Percentiles rank a stretch among this genome's conserved stretches.
Evolutionary conservation across 495 filamentous ascomycete species (phyloP).

Genomic region (Annulohypoxylon bovei): DNA sequence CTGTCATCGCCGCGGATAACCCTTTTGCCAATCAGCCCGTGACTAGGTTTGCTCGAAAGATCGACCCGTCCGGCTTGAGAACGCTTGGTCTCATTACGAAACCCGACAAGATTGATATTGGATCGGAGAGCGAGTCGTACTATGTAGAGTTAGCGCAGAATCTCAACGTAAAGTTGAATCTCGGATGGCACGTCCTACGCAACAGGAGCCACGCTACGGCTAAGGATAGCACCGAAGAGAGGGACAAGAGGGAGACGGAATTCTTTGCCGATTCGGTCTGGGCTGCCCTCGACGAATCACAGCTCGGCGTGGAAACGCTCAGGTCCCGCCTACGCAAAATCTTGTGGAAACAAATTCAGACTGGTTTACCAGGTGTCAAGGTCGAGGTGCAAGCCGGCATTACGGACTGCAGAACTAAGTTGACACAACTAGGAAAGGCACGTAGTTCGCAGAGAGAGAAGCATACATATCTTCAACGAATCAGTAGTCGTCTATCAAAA

Average conservation of each 20-base stretch:
- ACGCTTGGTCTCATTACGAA: conserved; percentile 64
- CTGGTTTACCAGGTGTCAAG: conserved; percentile 36
- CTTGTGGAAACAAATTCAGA: conserved; percentile 39
- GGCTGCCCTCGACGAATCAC: conserved; percentile 20
- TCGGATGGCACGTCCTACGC: conserved; percentile 62
- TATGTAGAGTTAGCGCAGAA: conserved; percentile 59
- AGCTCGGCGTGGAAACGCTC: conserved; percentile 34
- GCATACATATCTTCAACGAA: conserved; percentile 51
- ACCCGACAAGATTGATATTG: conserved; percentile 56
- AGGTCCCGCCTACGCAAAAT: conserved; percentile 35
- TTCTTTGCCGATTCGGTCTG: conserved; percentile 47
- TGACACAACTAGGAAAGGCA: conserved; percentile 38
- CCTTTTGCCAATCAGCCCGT: conserved; percentile 62
- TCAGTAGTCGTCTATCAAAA: conserved; percentile 35
- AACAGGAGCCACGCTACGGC: conserved; percentile 55
- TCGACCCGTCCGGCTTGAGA: conserved; percentile 53
- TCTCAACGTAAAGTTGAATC: conserved; percentile 54
- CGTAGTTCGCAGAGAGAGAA: conserved; percentile 52
- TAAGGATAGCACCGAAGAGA: conserved; percentile 45
- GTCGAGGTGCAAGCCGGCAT: conserved; percentile 36
- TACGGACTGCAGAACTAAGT: conserved; percentile 27
- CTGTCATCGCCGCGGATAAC: conserved; percentile 61
- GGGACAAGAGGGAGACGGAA: conserved; percentile 45
- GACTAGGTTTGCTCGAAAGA: conserved; percentile 52
- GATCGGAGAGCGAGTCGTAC: conserved; percentile 51